These are phyloP conservation scores for Hypsizygus marmoreus DNA, from an alignment of 768 basidiomycete species.

Conservation along the genomic window DNA sequence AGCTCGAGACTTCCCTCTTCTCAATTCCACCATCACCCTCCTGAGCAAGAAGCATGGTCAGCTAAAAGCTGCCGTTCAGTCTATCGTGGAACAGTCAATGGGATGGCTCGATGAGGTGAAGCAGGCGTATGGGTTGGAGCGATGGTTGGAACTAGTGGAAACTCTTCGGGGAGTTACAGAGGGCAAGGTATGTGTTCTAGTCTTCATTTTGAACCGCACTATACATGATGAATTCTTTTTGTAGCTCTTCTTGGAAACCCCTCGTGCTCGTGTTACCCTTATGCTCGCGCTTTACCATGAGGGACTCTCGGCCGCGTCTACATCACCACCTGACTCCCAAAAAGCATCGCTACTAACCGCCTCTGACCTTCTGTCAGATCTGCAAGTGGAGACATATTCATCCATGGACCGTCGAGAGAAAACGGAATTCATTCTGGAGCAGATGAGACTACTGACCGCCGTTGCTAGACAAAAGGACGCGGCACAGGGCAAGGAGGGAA, in stretches of 20 bases:
- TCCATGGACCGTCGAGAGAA: slow-evolving; percentile 98
- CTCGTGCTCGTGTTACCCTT: slow-evolving; percentile 91
- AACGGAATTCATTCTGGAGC: slow-evolving; percentile 96
- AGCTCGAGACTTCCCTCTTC: slow-evolving; percentile 63
- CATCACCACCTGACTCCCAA: slow-evolving; percentile 41
- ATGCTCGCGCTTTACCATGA: slow-evolving; percentile 87
- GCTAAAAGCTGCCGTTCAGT: slow-evolving; percentile 84
- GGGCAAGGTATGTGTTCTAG: slow-evolving; percentile 73
- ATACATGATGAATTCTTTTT: not conserved
- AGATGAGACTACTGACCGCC: slow-evolving; percentile 87
- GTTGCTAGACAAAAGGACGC: slow-evolving; percentile 77
- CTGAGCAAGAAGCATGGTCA: slow-evolving; percentile 98
- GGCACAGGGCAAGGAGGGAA: slow-evolving; percentile 63
- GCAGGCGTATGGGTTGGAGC: slow-evolving; percentile 62
- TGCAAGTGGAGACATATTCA: slow-evolving; percentile 98
- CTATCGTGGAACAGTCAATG: slow-evolving; percentile 89
- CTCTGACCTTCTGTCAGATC: slow-evolving; percentile 88
- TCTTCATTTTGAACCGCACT: not conserved
- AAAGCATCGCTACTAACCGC: slow-evolving; percentile 83
- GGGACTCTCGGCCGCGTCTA: slow-evolving; percentile 50
- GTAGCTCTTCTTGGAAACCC: slow-evolving; percentile 96
- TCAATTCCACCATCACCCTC: slow-evolving; percentile 68
- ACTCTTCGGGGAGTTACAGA: slow-evolving; percentile 91
- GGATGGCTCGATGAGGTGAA: slow-evolving; percentile 80
- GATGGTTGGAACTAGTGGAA: slow-evolving; percentile 87